These are phyloP conservation scores for Hyaloscypha variabilis DNA, from an alignment of 495 filamentous ascomycete genomes.

Conservation along the genomic window DNA sequence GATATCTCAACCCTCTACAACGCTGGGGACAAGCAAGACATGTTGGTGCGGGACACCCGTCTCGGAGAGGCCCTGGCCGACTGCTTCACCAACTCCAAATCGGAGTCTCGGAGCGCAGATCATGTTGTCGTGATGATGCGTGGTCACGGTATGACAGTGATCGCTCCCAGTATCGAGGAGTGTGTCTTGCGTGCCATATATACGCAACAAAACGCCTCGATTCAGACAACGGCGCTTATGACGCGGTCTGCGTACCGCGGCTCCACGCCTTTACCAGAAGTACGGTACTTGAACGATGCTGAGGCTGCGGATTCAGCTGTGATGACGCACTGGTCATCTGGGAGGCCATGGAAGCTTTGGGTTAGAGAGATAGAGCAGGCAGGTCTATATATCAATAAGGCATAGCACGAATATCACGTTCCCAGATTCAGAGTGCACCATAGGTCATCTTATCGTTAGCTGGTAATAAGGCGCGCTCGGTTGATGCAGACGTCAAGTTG, in stretches of 20 bases:
- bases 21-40: constrained; percentile 29
- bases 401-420: no score
- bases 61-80: constrained; percentile 37
- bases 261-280: not conserved
- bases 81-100: constrained; percentile 14
- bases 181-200: constrained; percentile 47
- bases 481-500: no score
- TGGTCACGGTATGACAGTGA: constrained; percentile 48
- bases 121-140: constrained; percentile 48
- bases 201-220: constrained; percentile 44
- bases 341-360: constrained; percentile 46
- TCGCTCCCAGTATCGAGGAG: constrained; percentile 39
- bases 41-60: constrained; percentile 41
- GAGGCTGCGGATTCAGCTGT: constrained; percentile 29
- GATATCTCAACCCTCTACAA: not conserved
- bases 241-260: constrained; percentile 17
- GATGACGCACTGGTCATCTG: constrained; percentile 28
- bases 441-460: no score
- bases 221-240: constrained; percentile 35
- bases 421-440: no score
- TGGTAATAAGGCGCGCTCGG: no score
- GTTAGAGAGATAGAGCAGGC: constrained; percentile 38
- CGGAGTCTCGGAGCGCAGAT: constrained; percentile 11
- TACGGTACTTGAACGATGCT: constrained; percentile 26
- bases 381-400: not conserved